Evolutionary conservation across 208 protist species (phyloP), one percentile per base, ranked within the genome.

Genomic region (Trypanosoma mega): DNA sequence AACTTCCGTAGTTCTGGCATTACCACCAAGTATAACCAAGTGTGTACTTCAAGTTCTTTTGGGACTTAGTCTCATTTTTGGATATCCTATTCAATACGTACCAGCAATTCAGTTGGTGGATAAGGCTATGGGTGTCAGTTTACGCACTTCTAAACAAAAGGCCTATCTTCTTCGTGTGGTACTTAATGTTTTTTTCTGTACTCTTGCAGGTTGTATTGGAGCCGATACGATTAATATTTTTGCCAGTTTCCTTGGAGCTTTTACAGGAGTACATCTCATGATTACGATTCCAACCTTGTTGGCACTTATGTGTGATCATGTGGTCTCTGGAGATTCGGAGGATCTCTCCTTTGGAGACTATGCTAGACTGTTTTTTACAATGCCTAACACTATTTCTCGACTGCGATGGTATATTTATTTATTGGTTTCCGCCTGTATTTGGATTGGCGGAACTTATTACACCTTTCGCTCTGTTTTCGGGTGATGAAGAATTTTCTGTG

Each of bases 41-140:
- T 51, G 44, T 26, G 33, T 74, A 4, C 37, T 88, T 49, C 77
- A 88, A 54, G 63, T 76, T 23, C 61, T 86, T 9, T 59, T 93
- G 12, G 86, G 78, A 0, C 44, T 90, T 29, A 88, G 80, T 61
- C 67, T 93, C 6, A 66, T 93, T 31, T 76, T 93, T 29, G 73
- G 82, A 27, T 90, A 86, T 53, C 86, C 86, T 12, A 81, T 93
- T 44, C 82, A 90, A 64, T 93, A 77, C 63, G 68, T 88, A 1
- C 86, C 86, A n/a, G 86, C 86, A 6, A 93, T 93, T 52, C 82
- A 93, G 54, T 67, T 93, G 21, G 66, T 90, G 9, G 86, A 90
- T 53, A 82, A 75, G 57, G 66, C 80, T 7, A 55, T 89, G 20
- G 31, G 66, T 23, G 74, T 87, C 6, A 72, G 53, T 37, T 55